Evolutionary conservation across 148 eudicot genomes (phyloP), one percentile per base, ranked within the genome.

Genomic region (Chenopodium album): DNA sequence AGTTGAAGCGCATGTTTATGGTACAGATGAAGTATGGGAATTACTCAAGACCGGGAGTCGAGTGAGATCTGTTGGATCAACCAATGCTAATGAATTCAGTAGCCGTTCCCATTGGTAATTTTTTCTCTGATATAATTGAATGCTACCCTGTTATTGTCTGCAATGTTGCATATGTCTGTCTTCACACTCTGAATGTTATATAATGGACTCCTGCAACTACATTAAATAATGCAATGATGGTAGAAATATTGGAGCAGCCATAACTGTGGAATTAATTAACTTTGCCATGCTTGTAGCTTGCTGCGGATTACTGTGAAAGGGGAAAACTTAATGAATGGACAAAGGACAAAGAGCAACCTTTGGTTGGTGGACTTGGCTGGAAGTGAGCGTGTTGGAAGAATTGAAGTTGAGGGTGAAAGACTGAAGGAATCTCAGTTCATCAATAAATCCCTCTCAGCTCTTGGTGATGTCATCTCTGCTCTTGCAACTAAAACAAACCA

Each of bases 321-420:
- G 14, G 92, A 92, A 81, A 91, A 89, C 78, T 68, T 88, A 82
- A 80, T 96, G 46, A 94, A 87, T 84, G 94, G 97, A 46, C 90
- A 89, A 64, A 89, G 84, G 85, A 94, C 99, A 76, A 94, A 88
- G 84, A 94, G 99, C 90, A 89, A 94, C 81, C 92, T 96, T 71
- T 95, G 99, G 99, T 84, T 96, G 84, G 98, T 96, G 7, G 99
- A 96, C 82, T 90, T 96, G 92, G 99, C 99, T 66, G 99, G 99
- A 75, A 96, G 99, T 78, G 99, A 96, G 81, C 97, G 99, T 46
- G 85, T 95, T 46, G 98, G 94, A 29, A 90, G 90, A 88, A 93
- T 90, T 81, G 95, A 93, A 87, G 98, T 91, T 82, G 98, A 94
- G 89, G 99, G 99, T 73, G 99, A 95, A 80, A 89, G 99, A 79